These are phyloP conservation scores for Crassisporium funariophilum DNA, from an alignment of 768 basidiomycete species.

Conservation along the genomic window DNA sequence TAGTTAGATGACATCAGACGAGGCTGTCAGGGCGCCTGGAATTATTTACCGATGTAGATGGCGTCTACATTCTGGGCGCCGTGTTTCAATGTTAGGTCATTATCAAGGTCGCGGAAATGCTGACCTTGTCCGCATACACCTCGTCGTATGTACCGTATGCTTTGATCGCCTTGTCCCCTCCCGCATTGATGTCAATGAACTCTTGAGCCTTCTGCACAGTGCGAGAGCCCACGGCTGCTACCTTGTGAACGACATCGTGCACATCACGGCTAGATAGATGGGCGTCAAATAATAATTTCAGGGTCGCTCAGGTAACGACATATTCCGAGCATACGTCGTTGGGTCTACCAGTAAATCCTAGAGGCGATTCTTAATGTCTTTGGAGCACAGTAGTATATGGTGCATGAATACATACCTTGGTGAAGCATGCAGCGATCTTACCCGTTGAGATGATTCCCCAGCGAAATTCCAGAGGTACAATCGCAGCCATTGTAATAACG, in stretches of 20 bases:
- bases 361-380: neutral
- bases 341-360: constrained; percentile 82
- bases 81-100: neutral
- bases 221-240: constrained; percentile 80
- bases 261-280: constrained; percentile 57
- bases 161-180: constrained; percentile 56
- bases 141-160: constrained; percentile 75
- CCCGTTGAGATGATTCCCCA: constrained; percentile 93
- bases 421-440: constrained; percentile 65
- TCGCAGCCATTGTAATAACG: constrained; percentile 29
- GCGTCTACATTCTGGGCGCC: constrained; percentile 63
- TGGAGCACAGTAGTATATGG: neutral
- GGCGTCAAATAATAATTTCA: neutral
- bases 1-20: constrained; percentile 20
- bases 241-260: constrained; percentile 65
- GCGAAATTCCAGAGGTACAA: constrained; percentile 48
- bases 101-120: constrained; percentile 9
- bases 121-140: constrained; percentile 69
- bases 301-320: neutral
- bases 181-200: constrained; percentile 60
- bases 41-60: constrained; percentile 67
- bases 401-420: constrained; percentile 49
- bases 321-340: constrained; percentile 45
- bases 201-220: constrained; percentile 64
- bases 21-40: neutral